Evolutionary conservation across 352 stramenopile species (phyloP).

Genomic region (Globisporangium perplexum): DNA sequence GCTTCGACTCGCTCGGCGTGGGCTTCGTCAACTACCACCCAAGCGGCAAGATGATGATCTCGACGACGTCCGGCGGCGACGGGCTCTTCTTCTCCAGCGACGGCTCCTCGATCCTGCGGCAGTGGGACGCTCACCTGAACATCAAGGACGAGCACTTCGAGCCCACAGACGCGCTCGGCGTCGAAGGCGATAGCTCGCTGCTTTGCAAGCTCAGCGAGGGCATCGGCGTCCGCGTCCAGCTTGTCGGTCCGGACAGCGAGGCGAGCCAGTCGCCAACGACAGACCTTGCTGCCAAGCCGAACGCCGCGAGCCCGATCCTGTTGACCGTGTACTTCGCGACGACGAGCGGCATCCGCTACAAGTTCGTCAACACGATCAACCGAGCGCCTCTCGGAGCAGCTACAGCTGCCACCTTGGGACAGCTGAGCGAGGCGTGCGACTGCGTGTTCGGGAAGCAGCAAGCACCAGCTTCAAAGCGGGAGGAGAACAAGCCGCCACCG

Average conservation of each 20-base stretch:
- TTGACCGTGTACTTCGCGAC: slow-evolving; percentile 47
- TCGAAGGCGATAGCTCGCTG: slow-evolving; percentile 37
- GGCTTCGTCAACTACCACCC: slow-evolving; percentile 79
- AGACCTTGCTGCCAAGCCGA: neutral
- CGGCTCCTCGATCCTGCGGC: slow-evolving; percentile 36
- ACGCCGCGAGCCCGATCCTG: slow-evolving; percentile 19
- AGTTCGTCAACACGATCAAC: slow-evolving; percentile 47
- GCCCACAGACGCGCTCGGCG: slow-evolving; percentile 19
- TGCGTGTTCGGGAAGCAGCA: slow-evolving; percentile 32
- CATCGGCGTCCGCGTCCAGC: slow-evolving; percentile 30
- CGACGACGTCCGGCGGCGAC: slow-evolving; percentile 56
- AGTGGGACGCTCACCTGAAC: slow-evolving; percentile 39
- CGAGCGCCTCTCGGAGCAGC: neutral
- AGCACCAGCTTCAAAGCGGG: slow-evolving; percentile 2
- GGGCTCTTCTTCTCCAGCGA: slow-evolving; percentile 49
- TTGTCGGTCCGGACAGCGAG: slow-evolving; percentile 3
- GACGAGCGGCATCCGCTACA: slow-evolving; percentile 29
- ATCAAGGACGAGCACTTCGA: slow-evolving; percentile 42
- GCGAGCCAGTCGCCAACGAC: neutral
- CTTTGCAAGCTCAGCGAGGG: slow-evolving; percentile 44
- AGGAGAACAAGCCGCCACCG: slow-evolving; percentile 5
- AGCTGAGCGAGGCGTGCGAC: slow-evolving; percentile 20
- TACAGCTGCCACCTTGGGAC: slow-evolving; percentile 2
- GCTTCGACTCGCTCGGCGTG: slow-evolving; percentile 54
- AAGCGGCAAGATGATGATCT: slow-evolving; percentile 66